Evolutionary conservation across 2,329 filamentous ascomycete species (phyloP), one percentile per base, ranked within the genome.

Genomic region (Furcasterigmium sp.): DNA sequence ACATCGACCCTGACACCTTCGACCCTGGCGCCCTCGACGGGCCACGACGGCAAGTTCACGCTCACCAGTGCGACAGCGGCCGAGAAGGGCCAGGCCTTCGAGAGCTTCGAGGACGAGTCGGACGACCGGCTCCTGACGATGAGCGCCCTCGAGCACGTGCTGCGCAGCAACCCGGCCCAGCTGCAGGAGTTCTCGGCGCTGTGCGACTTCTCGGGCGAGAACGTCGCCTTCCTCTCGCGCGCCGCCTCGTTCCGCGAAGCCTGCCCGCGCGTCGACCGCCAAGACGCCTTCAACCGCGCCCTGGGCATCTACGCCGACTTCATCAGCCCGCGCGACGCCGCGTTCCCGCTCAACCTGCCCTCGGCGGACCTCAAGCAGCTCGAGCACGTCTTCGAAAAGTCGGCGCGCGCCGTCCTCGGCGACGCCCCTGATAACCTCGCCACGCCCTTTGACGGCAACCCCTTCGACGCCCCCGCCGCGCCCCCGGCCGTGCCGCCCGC

Each of bases 171-270:
- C 55, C 76, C 79, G 0, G 65, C 71, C 5, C 76, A 78, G 0
- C 69, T 87, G 0, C 77, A 82, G 44, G 62, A 78, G 41, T 87
- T 84, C 56, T 82, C 83, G 0, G 81, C 82, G 0, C 67, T 77
- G 1, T 71, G 75, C 28, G 83, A 86, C 51, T 85, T 86, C 55
- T 85, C 82, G 0, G 82, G 81, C 13, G 83, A 87, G 57, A 87
- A 87, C 55, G 81, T 86, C 50, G 75, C 81, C 37, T 86, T 86
- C 57, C 61, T 86, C 5, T 76, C 72, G 8, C 19, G 35, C 5
- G 35, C 35, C 3, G 21, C 35, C 3, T 18, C n/a, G 9, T 26
- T 7, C 7, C 7, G 11, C 7, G 23, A 7, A 11, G 7, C 23
- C 11, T 26, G 23, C 7, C 23, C 23, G 7, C 7, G 23, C 7